These are phyloP conservation scores for Populus hybrid DNA, from an alignment of 441 rosid genomes.

Conservation along the genomic window DNA sequence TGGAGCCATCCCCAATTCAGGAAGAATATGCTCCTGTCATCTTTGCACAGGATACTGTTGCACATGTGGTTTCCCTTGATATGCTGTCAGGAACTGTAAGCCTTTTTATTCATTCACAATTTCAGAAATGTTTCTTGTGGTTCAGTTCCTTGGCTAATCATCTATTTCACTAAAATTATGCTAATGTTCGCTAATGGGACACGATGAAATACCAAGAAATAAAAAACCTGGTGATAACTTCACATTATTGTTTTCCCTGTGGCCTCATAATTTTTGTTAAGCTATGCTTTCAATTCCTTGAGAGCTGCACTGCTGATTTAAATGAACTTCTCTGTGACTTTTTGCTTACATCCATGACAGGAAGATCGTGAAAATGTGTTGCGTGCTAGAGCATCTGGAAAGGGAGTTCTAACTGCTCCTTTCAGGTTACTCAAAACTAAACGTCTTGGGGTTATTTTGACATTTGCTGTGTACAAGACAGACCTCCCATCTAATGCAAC, in stretches of 20 bases:
- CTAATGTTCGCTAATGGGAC: not conserved
- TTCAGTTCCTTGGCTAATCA: not conserved
- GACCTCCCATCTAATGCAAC: conserved; percentile 82
- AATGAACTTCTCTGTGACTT: conserved; percentile 6
- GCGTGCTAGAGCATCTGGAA: conserved; percentile 82
- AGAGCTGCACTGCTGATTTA: not conserved
- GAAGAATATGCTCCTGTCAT: conserved; percentile 97
- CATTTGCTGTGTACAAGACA: conserved; percentile 80
- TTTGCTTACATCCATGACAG: conserved; percentile 36
- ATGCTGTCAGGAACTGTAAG: conserved; percentile 89
- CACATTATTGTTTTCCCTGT: not conserved
- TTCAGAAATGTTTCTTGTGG: not conserved
- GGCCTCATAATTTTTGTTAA: not conserved
- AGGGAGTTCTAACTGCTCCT: conserved; percentile 89
- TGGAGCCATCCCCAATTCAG: conserved; percentile 76
- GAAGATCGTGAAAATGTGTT: conserved; percentile 88
- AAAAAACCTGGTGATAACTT: not conserved
- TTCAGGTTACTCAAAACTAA: conserved; percentile 78
- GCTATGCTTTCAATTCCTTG: not conserved
- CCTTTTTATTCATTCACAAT: conserved; percentile 16
- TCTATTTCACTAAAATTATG: not conserved
- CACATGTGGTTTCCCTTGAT: conserved; percentile 85
- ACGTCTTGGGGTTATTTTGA: conserved; percentile 87
- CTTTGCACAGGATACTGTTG: conserved; percentile 88
- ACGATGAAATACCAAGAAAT: not conserved